Conservation (phyloP, 441 rosid genomes). For the Sinapis alba region DNA sequence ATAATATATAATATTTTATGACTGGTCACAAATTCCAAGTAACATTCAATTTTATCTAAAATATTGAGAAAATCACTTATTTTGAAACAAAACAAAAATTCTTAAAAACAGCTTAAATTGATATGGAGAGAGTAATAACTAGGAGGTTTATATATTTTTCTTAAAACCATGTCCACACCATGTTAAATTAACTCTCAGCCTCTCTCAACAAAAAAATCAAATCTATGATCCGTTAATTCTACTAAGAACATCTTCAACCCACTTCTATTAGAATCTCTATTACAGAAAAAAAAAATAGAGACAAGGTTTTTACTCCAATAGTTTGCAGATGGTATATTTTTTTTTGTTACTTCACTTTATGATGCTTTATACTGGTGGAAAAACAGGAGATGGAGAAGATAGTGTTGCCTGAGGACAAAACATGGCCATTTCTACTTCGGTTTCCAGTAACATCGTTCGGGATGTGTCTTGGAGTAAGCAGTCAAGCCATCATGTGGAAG, state of each 20-base stretch:
- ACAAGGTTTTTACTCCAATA: no score
- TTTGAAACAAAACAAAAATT: no score
- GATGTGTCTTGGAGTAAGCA: slow-evolving; percentile 85
- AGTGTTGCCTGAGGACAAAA: slow-evolving; percentile 71
- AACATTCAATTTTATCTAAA: no score
- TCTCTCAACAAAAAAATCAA: not conserved
- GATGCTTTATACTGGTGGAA: not conserved
- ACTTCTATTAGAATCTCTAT: no score
- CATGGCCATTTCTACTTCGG: slow-evolving; percentile 88
- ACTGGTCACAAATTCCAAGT: no score
- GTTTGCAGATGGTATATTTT: no score
- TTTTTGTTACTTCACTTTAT: not conserved
- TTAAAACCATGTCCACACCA: not conserved
- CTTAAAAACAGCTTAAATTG: no score
- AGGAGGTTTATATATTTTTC: not conserved
- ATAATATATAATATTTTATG: no score
- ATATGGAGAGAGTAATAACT: no score
- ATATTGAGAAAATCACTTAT: no score
- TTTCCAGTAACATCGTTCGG: slow-evolving; percentile 79
- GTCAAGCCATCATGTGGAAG: slow-evolving; percentile 95
- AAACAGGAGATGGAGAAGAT: slow-evolving; percentile 71
- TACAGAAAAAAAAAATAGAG: no score
- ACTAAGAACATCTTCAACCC: no score
- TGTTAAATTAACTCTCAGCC: not conserved
- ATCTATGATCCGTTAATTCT: not conserved